Conservation (phyloP, 1,284 basidiomycete species). For the Ustilago shanxiensis region DNA sequence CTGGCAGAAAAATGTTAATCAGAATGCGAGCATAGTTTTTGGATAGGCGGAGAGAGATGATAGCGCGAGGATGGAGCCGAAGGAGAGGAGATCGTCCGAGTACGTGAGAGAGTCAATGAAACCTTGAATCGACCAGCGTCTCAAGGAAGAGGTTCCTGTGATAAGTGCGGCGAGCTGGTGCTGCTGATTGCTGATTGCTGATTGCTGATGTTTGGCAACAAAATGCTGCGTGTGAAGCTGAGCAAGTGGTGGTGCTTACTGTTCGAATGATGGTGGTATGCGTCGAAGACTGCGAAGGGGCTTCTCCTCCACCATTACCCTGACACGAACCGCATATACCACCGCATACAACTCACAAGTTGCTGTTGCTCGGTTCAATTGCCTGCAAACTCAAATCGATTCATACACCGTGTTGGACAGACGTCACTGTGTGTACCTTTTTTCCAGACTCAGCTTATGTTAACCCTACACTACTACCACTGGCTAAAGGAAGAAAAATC, state of each 20-base stretch:
- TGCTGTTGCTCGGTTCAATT: background rate
- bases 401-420: constrained; percentile 14
- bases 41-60: background rate
- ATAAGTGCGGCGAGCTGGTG: background rate
- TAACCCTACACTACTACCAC: constrained; percentile 5
- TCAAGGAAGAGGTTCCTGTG: constrained; percentile 4
- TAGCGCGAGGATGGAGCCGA: background rate
- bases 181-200: too few relatives aligned
- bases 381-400: constrained; percentile 7
- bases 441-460: constrained; percentile 17
- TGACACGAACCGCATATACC: too few relatives aligned
- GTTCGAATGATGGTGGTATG: too few relatives aligned
- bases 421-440: constrained; percentile 24
- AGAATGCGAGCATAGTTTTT: background rate
- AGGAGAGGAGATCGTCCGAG: background rate
- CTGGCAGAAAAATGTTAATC: background rate
- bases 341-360: background rate
- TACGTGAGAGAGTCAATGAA: background rate
- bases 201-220: too few relatives aligned
- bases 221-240: too few relatives aligned
- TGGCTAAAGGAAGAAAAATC: too few relatives aligned
- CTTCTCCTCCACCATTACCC: too few relatives aligned
- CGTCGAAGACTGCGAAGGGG: too few relatives aligned
- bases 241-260: constrained; percentile 10
- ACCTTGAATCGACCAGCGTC: constrained; percentile 29